Evolutionary conservation across 306 rosid genomes (phyloP), one percentile per base, ranked within the genome.

Genomic region (Oxytropis ochrocephala): DNA sequence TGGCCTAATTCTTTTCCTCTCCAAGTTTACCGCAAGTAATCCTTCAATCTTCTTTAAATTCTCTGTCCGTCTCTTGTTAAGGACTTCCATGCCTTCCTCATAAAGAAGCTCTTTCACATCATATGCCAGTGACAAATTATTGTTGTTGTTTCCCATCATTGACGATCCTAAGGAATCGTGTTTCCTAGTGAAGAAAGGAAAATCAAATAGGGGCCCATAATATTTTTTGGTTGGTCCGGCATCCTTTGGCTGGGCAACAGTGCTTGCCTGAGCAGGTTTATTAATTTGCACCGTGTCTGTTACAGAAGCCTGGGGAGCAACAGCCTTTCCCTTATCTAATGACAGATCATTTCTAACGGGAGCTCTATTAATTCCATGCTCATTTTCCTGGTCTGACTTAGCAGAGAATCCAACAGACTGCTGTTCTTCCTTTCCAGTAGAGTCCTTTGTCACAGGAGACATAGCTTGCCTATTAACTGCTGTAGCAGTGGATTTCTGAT

Each of bases 171-270:
- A 81, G 11, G 97, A 94, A 68, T 94, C 98, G 32, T 85, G 90
- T 71, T 88, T 90, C 92, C 97, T 79, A 44, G 97, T 94, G 82
- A 90, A 94, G 81, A 84, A 88, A 30, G 98, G 98, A 78, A 94
- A 94, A 87, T 94, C 98, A 88, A 94, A 94, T 36, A 94, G 87
- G 46, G 98, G 98, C 43, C 98, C 98, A 80, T 94, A 89, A 80
- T 94, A 90, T 84, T 94, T 94, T 83, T 91, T 82, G 52, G 86
- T 69, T 30, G 89, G 69, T 5, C 78, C 84, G 43, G 69, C 75
- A 44, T 94, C 97, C 76, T 94, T 94, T 63, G 90, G 75, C 59
- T 72, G 94, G 53, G 88, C 70, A 70, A 76, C 72, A 18, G 85
- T 33, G 72, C 81, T 85, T 47, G 79, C 59, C 75, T 81, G 89